Conservation (phyloP, 2,329 filamentous ascomycete species). For the Monosporascus sp. region DNA sequence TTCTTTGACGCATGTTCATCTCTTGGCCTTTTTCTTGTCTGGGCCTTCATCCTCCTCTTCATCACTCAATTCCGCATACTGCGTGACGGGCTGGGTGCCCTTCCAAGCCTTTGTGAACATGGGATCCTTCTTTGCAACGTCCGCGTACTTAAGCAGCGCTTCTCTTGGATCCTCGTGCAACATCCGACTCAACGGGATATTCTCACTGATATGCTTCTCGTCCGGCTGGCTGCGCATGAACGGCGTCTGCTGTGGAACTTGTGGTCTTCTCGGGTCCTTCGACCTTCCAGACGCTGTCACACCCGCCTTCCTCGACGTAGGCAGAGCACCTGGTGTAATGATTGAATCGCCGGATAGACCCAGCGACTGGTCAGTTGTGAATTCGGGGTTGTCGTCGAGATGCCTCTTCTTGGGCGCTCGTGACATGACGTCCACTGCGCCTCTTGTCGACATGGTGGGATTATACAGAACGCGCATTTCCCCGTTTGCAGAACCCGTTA, state of each 20-base stretch:
- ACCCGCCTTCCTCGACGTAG: conserved; percentile 56
- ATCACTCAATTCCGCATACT: conserved; percentile 86
- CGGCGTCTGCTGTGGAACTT: conserved; percentile 77
- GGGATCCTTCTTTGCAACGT: conserved; percentile 86
- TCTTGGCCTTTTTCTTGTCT: conserved; percentile 60
- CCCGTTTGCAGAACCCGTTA: conserved; percentile 87
- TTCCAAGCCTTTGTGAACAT: conserved; percentile 94
- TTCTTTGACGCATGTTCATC: conserved; percentile 29
- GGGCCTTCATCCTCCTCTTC: conserved; percentile 66
- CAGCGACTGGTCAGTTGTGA: conserved; percentile 77
- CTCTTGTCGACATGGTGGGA: conserved; percentile 72
- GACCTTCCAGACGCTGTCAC: conserved; percentile 73
- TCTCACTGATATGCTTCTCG: conserved; percentile 80
- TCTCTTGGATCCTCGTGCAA: conserved; percentile 94
- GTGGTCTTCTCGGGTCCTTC: conserved; percentile 75
- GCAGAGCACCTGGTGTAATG: conserved; percentile 59
- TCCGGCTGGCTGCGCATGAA: conserved; percentile 89
- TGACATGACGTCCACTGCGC: conserved; percentile 85
- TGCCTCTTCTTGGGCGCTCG: conserved; percentile 92
- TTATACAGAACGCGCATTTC: conserved; percentile 89
- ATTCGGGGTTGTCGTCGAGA: conserved; percentile 83
- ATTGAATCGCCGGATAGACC: conserved; percentile 82
- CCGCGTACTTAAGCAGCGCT: conserved; percentile 89
- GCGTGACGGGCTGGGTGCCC: conserved; percentile 83
- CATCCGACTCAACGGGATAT: conserved; percentile 87